phyloP scores from a whole-genome alignment of 2,329 filamentous ascomycete genomes.

The Colletotrichum sp. region DNA sequence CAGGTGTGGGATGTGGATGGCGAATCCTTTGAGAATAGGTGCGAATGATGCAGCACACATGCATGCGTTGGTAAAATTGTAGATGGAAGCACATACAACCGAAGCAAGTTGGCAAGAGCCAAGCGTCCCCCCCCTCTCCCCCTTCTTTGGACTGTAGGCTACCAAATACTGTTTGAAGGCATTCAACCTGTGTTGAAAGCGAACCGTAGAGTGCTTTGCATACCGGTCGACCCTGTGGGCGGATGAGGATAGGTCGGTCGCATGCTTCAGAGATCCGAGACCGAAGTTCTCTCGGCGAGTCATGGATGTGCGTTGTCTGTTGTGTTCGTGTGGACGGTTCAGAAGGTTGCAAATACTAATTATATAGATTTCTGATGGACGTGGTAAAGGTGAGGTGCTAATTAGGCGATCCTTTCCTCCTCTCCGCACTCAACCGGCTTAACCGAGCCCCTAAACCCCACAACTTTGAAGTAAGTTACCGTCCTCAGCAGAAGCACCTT shows the following conservation, averaged over 20 bases:
- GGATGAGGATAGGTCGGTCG: not conserved
- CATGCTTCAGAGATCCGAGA: not conserved
- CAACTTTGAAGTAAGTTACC: not conserved
- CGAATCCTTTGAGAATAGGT: not conserved
- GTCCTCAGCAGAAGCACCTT: not conserved
- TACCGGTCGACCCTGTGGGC: not conserved
- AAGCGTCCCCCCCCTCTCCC: not conserved
- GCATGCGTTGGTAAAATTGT: not conserved
- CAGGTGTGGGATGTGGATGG: not conserved
- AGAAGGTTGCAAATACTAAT: not conserved
- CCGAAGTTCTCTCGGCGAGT: not conserved
- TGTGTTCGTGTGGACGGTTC: not conserved
- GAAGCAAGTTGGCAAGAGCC: not conserved
- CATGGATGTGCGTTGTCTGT: not conserved
- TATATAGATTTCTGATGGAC: not conserved
- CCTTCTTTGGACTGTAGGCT: not conserved
- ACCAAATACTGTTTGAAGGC: not conserved
- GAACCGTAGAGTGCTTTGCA: not conserved
- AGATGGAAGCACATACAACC: not conserved
- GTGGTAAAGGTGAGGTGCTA: not conserved
- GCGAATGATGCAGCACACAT: not conserved
- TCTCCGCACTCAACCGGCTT: not conserved
- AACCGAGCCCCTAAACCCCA: not conserved
- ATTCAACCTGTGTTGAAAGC: not conserved
- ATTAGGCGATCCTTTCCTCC: not conserved